Conservation (phyloP, 805 yeast species). For the Candida sphagnicola region DNA sequence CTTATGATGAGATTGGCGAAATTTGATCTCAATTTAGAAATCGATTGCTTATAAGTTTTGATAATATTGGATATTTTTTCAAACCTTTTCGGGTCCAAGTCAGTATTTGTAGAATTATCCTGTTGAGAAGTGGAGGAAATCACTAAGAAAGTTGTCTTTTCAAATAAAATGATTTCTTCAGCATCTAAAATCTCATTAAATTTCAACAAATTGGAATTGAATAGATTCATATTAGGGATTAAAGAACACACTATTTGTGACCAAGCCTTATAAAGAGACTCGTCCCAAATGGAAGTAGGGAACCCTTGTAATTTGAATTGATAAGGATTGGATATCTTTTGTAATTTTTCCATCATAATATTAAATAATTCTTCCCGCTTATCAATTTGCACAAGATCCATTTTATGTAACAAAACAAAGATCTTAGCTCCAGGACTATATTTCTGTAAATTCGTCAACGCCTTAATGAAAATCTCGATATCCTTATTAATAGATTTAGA, state of each 20-base stretch:
- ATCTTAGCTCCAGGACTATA: slow-evolving; percentile 89
- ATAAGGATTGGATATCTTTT: slow-evolving; percentile 64
- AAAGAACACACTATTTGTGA: slow-evolving; percentile 91
- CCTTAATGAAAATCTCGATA: slow-evolving; percentile 83
- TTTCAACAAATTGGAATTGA: slow-evolving; percentile 70
- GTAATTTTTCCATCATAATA: slow-evolving; percentile 79
- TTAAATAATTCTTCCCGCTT: slow-evolving; percentile 79
- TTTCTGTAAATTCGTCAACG: slow-evolving; percentile 74
- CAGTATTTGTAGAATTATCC: slow-evolving; percentile 8
- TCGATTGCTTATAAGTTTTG: slow-evolving; percentile 91
- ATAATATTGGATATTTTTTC: slow-evolving; percentile 92
- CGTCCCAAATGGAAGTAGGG: slow-evolving; percentile 98
- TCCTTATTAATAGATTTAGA: slow-evolving; percentile 88
- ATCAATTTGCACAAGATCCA: slow-evolving; percentile 90
- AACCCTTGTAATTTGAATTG: slow-evolving; percentile 74
- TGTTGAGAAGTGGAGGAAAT: slow-evolving; percentile 55
- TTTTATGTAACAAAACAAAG: slow-evolving; percentile 87
- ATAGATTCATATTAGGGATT: slow-evolving; percentile 83
- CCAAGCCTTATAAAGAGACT: slow-evolving; percentile 94
- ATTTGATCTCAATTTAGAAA: slow-evolving; percentile 80
- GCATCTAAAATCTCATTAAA: slow-evolving; percentile 76
- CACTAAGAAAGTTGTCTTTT: slow-evolving; percentile 86
- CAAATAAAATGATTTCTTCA: slow-evolving; percentile 86
- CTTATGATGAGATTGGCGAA: slow-evolving; percentile 72
- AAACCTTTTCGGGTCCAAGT: slow-evolving; percentile 84